Evolutionary conservation across 2,329 filamentous ascomycete genomes (phyloP), one percentile per base, ranked within the genome.

Genomic region (Juglanconis juglandina): DNA sequence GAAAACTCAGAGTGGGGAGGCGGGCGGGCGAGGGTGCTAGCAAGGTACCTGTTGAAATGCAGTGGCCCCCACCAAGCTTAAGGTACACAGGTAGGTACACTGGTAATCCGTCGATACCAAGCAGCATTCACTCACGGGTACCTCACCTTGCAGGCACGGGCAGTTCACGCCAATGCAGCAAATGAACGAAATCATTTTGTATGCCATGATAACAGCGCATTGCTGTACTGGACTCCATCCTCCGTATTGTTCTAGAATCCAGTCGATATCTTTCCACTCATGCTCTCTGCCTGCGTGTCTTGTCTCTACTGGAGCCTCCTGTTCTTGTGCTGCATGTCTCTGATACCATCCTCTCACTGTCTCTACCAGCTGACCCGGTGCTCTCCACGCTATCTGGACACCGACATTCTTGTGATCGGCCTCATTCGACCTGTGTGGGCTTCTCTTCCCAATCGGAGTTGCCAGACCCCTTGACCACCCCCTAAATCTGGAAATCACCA

Each of bases 401-500:
- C 58, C 59, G 60, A 62, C 57, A 48, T 53, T 62, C 60, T 57
- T 60, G 57, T 62, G 60, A 62, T 62, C 60, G 57, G 32, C 58
- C 53, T 57, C 37, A 30, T 53, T 41, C 53, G 46, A 42, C 54
- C 58, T 51, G 53, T 56, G 56, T 62, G 60, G 57, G 52, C 52
- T 60, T 54, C 51, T 50, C 46, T 57, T 55, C 48, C 60, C 60
- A 51, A 53, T 53, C 53, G 37, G 55, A 47, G 8, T 41, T 42
- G 4, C 46, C 34, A 50, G 46, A 35, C 60, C 60, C 61, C 54
- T 52, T 50, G 53, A 24, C 24, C 58, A 50, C 42, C 53, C 61
- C 61, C 58, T 54, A 58, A 61, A 61, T 33, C 55, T 46, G 59
- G 58, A 63, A 63, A 61, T 61, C 61, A 63, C 58, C 53, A 61